These are phyloP conservation scores for Ophiognomonia clavigignenti-juglandacearum DNA, from an alignment of 2,329 filamentous ascomycete genomes.

Conservation along the genomic window DNA sequence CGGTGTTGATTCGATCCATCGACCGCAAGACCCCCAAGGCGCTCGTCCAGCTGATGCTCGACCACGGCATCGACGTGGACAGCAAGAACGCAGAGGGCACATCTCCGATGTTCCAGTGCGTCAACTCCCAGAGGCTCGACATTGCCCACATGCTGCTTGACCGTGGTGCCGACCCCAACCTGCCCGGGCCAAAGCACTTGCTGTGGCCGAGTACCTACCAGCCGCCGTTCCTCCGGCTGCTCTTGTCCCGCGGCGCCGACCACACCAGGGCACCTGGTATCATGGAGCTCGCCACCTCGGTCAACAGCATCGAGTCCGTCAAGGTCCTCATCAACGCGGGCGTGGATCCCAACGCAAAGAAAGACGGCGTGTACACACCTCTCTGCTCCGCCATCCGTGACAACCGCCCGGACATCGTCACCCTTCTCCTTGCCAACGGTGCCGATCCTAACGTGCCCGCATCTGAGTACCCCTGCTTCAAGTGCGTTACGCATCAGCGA, in stretches of 20 bases:
- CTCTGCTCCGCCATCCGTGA: constrained; percentile 65
- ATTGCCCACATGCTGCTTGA: constrained; percentile 46
- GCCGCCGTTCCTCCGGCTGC: constrained; percentile 50
- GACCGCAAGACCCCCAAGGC: constrained; percentile 50
- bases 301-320: constrained; percentile 61
- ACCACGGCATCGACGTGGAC: constrained; percentile 55
- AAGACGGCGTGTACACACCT: constrained; percentile 64
- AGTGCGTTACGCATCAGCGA: constrained; percentile 63
- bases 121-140: constrained; percentile 48
- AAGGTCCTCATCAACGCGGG: constrained; percentile 52
- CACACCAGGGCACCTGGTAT: constrained; percentile 55
- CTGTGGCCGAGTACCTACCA: constrained; percentile 62
- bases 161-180: constrained; percentile 60
- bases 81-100: constrained; percentile 56
- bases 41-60: constrained; percentile 55
- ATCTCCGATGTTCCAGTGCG: constrained; percentile 59
- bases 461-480: constrained; percentile 62
- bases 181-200: constrained; percentile 65
- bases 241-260: constrained; percentile 57
- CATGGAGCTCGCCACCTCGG: constrained; percentile 58
- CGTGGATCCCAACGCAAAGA: constrained; percentile 56
- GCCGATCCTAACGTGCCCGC: constrained; percentile 60
- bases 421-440: constrained; percentile 50
- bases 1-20: constrained; percentile 56
- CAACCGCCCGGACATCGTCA: constrained; percentile 56